Percentiles rank a stretch among this genome's conserved stretches.
Evolutionary conservation across 2,329 filamentous ascomycete species (phyloP).

Genomic region (Dothistroma septosporum): DNA sequence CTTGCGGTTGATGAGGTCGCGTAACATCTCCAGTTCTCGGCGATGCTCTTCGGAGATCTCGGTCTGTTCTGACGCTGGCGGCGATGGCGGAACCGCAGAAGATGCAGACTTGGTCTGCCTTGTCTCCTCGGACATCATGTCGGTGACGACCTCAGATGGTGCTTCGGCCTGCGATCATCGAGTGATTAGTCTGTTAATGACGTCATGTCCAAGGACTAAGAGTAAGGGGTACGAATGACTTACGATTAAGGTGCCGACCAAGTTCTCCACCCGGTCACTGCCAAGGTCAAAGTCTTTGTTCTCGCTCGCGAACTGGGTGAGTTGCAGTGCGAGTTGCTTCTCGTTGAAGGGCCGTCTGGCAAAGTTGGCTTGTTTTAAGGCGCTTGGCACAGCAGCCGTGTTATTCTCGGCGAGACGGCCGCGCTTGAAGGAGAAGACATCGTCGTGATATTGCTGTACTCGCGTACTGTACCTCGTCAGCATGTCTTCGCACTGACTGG

Average conservation of each 20-base stretch:
- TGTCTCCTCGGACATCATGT: constrained; percentile 32
- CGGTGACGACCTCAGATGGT: constrained; percentile 38
- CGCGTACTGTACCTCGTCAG: constrained; percentile 20
- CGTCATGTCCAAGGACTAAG: constrained; percentile 20
- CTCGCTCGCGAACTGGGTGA: constrained; percentile 55
- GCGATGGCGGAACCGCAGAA: constrained; percentile 26
- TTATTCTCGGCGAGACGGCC: constrained; percentile 6
- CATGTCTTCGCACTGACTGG: neutral
- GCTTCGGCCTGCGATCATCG: constrained; percentile 39
- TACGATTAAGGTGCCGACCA: constrained; percentile 61
- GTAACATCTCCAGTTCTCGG: constrained; percentile 32
- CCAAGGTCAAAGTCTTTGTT: constrained; percentile 48
- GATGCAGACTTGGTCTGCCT: constrained; percentile 23
- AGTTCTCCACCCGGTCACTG: constrained; percentile 43
- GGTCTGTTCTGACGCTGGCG: constrained; percentile 32
- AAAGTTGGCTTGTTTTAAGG: constrained; percentile 37
- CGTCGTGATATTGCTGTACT: constrained; percentile 24
- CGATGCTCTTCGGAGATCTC: constrained; percentile 34
- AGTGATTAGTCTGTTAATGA: constrained; percentile 26
- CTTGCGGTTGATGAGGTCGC: constrained; percentile 35
- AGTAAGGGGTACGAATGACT: constrained; percentile 37
- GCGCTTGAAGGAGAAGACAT: constrained; percentile 18
- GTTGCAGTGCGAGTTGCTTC: constrained; percentile 62
- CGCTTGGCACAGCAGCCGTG: constrained; percentile 11
- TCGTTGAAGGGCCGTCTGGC: constrained; percentile 53